These are phyloP conservation scores for Caloboletus firmus DNA, from an alignment of 1,284 basidiomycete genomes.

Conservation along the genomic window DNA sequence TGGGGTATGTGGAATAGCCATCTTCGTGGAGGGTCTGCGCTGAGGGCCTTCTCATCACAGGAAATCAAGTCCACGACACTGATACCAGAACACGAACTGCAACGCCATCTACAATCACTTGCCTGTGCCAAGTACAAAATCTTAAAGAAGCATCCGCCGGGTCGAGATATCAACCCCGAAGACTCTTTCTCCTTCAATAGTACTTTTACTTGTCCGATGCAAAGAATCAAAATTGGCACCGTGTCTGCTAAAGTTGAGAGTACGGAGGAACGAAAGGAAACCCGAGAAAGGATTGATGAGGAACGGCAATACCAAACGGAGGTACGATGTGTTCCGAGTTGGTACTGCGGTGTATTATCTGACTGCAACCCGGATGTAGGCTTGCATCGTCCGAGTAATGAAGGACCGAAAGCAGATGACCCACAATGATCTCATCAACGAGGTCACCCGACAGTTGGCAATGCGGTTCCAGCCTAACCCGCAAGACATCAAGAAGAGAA, in stretches of 20 bases:
- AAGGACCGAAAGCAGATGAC: slow-evolving; percentile 90
- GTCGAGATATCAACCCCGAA: slow-evolving; percentile 72
- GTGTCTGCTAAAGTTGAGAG: slow-evolving; percentile 86
- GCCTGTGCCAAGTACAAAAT: slow-evolving; percentile 98
- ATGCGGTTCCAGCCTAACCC: slow-evolving; percentile 87
- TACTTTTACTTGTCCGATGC: slow-evolving; percentile 77
- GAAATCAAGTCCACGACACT: slow-evolving; percentile 70
- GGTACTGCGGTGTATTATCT: slow-evolving; percentile 6
- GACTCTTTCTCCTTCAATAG: slow-evolving; percentile 92
- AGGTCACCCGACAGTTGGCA: slow-evolving; percentile 86
- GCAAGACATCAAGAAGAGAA: slow-evolving; percentile 87
- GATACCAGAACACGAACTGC: slow-evolving; percentile 79
- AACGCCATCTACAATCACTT: slow-evolving; percentile 91
- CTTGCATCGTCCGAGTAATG: slow-evolving; percentile 97
- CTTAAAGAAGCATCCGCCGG: slow-evolving; percentile 87
- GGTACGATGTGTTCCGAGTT: slow-evolving; percentile 43
- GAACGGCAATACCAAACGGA: slow-evolving; percentile 90
- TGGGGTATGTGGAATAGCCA: slow-evolving; percentile 46
- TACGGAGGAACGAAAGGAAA: slow-evolving; percentile 87
- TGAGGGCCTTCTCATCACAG: slow-evolving; percentile 36
- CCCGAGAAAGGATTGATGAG: slow-evolving; percentile 88
- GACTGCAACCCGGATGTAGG: slow-evolving; percentile 47
- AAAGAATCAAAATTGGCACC: slow-evolving; percentile 94
- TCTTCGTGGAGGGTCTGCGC: neutral
- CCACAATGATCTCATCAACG: slow-evolving; percentile 89